Evolutionary conservation across 768 basidiomycete species (phyloP).

Genomic region (Mycena pura): DNA sequence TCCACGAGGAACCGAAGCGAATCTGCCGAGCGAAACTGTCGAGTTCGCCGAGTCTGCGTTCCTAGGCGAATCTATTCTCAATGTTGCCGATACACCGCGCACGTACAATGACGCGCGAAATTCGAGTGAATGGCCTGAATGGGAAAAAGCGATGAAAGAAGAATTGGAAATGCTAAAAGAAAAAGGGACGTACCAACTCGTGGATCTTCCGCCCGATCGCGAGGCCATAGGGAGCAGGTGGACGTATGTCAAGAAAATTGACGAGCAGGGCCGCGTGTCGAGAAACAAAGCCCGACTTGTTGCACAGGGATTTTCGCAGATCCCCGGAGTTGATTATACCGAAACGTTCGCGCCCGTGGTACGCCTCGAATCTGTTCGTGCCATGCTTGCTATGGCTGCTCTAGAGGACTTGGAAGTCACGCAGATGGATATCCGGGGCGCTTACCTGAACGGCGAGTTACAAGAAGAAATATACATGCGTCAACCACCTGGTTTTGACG

Average conservation of each 20-base stretch:
- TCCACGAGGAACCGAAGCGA: too few relatives aligned
- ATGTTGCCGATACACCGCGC: too few relatives aligned
- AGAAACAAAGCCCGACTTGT: too few relatives aligned
- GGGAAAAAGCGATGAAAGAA: slow-evolving; percentile 26
- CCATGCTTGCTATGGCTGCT: slow-evolving; percentile 37
- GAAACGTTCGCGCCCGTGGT: slow-evolving; percentile 20
- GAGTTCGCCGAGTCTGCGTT: too few relatives aligned
- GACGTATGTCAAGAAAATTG: slow-evolving; percentile 40
- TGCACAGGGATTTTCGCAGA: too few relatives aligned
- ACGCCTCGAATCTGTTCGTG: slow-evolving; percentile 13
- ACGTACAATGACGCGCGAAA: slow-evolving; percentile 2
- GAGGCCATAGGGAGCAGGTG: not conserved
- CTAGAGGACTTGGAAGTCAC: slow-evolving; percentile 34
- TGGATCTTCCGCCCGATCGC: slow-evolving; percentile 17
- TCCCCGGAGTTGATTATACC: slow-evolving; percentile 37
- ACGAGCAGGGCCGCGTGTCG: too few relatives aligned
- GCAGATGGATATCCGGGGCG: slow-evolving; percentile 36
- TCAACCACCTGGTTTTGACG: slow-evolving; percentile 33
- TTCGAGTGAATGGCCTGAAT: slow-evolving; percentile 27
- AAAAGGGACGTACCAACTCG: slow-evolving; percentile 19
- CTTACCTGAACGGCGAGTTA: slow-evolving; percentile 19
- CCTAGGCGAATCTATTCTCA: too few relatives aligned
- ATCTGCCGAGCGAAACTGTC: too few relatives aligned
- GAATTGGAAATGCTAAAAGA: slow-evolving; percentile 21
- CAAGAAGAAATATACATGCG: slow-evolving; percentile 42